Base-by-base conservation (phyloP, 345 rosid species). In the Barbarea vulgaris region DNA sequence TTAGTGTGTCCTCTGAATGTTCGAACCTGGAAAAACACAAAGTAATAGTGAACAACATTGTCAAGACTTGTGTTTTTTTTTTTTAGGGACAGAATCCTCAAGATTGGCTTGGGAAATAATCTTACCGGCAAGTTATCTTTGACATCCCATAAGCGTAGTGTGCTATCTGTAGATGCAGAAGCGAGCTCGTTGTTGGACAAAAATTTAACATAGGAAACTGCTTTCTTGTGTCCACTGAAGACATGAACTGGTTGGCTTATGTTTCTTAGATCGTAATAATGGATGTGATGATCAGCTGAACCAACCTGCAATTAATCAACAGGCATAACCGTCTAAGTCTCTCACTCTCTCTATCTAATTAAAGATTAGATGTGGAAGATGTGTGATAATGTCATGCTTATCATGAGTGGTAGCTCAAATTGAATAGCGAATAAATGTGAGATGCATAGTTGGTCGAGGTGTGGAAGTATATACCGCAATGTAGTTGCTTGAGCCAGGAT, bases 111-210 rank as follows among this genome's bases (percentile, higher is more conserved):
- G 56, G 18, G 50, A 2, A 15, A 27, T 73, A 18, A 62, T 44
- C 74, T 69, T 69, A 92, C 98, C 0, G 96, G 96, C 37, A 87
- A 48, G 74, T 93, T 91, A 56, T 93, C 89, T 85, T 89, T 91
- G 58, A 96, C 98, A 68, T 96, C 98, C 99, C 99, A 93, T 58
- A 93, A 79, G 25, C 98, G 83, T 71, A 96, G 81, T 11, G 99
- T 91, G 82, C 95, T 91, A 84, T 96, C 99, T 7, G 98, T 96
- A 12, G 99, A 96, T 47, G 98, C 98, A 68, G 98, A 96, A 77
- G 97, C 93, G 73, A 93, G 99, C 87, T 96, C 99, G 42, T 84
- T 81, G 79, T 84, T 85, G 36, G 99, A 93, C 84, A 96, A 82
- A 82, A 93, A 93, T 72, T 96, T 93, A 71, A 96, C 98, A 77